Conservation (phyloP, 805 yeast species). For the Dipodascus albidus region DNA sequence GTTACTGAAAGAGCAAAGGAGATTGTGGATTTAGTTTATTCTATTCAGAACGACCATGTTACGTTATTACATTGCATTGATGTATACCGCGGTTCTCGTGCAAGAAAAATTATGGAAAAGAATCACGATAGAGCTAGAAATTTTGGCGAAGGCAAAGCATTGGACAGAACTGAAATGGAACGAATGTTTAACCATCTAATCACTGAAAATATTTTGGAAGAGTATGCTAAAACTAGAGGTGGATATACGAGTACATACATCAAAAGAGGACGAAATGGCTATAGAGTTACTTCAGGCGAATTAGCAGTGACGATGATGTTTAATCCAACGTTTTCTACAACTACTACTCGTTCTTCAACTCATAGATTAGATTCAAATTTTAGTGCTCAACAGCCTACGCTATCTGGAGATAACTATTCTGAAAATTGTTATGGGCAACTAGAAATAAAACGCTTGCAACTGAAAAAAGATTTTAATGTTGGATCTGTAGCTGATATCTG, state of each 20-base stretch:
- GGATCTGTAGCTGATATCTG: conserved; percentile 5
- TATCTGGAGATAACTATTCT: neutral
- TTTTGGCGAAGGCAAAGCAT: conserved; percentile 59
- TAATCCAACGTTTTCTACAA: neutral
- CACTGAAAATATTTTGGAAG: conserved; percentile 53
- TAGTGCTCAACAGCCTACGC: neutral
- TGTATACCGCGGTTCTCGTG: conserved; percentile 60
- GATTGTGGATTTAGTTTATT: conserved; percentile 47
- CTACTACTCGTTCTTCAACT: neutral
- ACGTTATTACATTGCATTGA: conserved; percentile 78
- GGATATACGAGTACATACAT: conserved; percentile 74
- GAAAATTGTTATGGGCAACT: conserved; percentile 9
- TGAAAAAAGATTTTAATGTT: conserved; percentile 1
- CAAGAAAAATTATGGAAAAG: conserved; percentile 34
- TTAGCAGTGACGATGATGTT: conserved; percentile 15
- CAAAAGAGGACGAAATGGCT: conserved; percentile 44
- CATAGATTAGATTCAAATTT: neutral
- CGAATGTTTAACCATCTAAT: conserved; percentile 72
- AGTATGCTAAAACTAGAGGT: conserved; percentile 53
- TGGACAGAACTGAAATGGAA: conserved; percentile 36
- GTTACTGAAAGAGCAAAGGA: conserved; percentile 53
- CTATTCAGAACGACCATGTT: conserved; percentile 42
- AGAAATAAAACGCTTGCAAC: conserved; percentile 6
- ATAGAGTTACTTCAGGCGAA: conserved; percentile 32
- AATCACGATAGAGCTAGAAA: conserved; percentile 51